Base-by-base conservation (phyloP, 2,329 filamentous ascomycete genomes). In the Nemania abortiva region DNA sequence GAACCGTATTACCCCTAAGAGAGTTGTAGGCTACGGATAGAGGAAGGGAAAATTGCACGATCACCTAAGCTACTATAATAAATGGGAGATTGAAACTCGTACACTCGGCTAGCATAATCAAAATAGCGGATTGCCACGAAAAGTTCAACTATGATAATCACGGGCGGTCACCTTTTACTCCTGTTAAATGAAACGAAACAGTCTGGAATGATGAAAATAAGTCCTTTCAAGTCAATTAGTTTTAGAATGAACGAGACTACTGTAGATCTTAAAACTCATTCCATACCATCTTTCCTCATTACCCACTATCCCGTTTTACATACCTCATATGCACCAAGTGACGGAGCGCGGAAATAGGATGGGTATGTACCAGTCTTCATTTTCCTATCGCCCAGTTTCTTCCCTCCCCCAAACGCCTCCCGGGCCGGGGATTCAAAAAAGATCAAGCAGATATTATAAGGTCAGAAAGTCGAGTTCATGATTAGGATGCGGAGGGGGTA, bases 1-100 rank as follows among this genome's bases (percentile, higher is more conserved):
- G 88, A 90, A 74, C 77, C 77, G 18, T 79, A 77, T 39, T 79
- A 76, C 55, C 84, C 57, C 18, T 68, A 39, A 68, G 15, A 18
- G 39, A 4, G 42, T 18, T 20, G 18, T 1, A 10, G 9, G 42
- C 9, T 47, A 18, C 18, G 42, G n/a, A 47, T 42, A 47, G 18
- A 1, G 15, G 42, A 20, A 20, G 6, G n/a, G 6, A 47, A 22
- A 22, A 20, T 47, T n/a, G 9, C 39, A 18, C 5, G 39, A 15
- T 6, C 5, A 18, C 11, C 39, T n/a, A 3, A 15, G 4, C 18
- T 13, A n/a, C 11, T 6, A 7, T n/a, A 47, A n/a, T 47, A 4
- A 47, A 47, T 18, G 15, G 42, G 42, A 47, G n/a, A 47, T 47
- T 47, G 18, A 3, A 47, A 15, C 9, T 47, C 18, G 15, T n/a